These are phyloP conservation scores for Apiotrichum veenhuisii DNA, from an alignment of 1,284 basidiomycete species.

Conservation along the genomic window DNA sequence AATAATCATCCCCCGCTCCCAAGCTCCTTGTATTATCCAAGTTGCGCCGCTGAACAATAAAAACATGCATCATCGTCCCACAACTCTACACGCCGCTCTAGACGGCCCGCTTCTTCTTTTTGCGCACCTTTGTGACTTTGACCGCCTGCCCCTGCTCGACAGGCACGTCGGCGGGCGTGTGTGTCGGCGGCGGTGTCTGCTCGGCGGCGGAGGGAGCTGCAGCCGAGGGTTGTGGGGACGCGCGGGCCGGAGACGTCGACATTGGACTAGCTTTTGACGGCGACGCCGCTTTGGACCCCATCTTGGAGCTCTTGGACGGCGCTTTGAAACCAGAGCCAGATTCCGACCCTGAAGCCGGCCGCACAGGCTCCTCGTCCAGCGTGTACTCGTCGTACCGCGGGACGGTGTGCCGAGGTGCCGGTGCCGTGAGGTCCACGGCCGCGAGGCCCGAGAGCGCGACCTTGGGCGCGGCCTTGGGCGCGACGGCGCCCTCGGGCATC, in stretches of 20 bases:
- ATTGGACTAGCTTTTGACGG: background rate
- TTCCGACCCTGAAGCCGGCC: conserved; percentile 40
- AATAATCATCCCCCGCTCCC: too few species aligned
- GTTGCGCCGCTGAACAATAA: too few species aligned
- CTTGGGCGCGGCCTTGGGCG: conserved; percentile 7
- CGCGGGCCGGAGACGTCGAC: background rate
- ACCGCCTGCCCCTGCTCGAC: conserved; percentile 38
- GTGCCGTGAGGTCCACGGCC: conserved; percentile 20
- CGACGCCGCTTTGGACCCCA: background rate
- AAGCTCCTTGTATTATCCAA: too few species aligned
- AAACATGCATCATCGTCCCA: too few species aligned
- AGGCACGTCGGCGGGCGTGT: conserved; percentile 19
- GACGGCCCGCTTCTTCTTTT: conserved; percentile 35
- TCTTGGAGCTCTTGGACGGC: conserved; percentile 10
- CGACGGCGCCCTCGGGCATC: conserved; percentile 66
- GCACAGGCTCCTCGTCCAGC: conserved; percentile 51
- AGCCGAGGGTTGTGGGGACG: too few species aligned
- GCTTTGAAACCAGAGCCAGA: background rate
- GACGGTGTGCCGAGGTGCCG: background rate
- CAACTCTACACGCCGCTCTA: background rate
- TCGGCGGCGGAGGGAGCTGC: too few species aligned
- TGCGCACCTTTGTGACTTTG: conserved; percentile 45
- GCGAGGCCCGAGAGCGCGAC: conserved; percentile 41
- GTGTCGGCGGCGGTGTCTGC: conserved; percentile 4
- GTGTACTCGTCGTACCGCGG: conserved; percentile 61